Base-by-base conservation (phyloP, 2,329 filamentous ascomycete genomes). In the Ophiostoma sp. region DNA sequence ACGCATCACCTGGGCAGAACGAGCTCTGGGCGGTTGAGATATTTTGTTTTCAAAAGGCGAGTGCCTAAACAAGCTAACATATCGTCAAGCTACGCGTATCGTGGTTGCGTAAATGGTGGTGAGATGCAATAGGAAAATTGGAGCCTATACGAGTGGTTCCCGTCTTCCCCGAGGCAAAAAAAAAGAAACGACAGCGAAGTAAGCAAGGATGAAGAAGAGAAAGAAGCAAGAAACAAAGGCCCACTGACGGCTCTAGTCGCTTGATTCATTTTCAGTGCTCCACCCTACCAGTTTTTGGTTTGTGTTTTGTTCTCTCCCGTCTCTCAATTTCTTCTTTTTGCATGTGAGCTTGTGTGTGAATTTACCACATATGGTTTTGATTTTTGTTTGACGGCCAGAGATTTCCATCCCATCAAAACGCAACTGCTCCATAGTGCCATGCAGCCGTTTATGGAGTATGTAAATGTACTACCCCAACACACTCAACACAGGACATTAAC, bases 151-250 rank as follows among this genome's bases (percentile, higher is more conserved):
- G 19, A 50, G 42, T 33, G 22, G 39, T 57, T 71, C 39, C 69
- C 69, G 69, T 50, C 55, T 71, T 63, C 69, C 69, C 55, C 69
- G 69, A 70, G 36, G 52, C 33, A 71, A 33, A 12, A 31, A 31
- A 59, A 71, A 52, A 61, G 36, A 11, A 71, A 48, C 19, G 25
- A 61, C 3, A 61, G 52, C 39, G 33, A 45, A 66, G 61, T 36
- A 22, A 52, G 28, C 61, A 66, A 52, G 45, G 28, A 55, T 39
- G 17, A 69, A 69, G 19, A 52, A 39, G 11, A 39, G n/a, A 52
- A 55, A 69, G 48, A 52, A 63, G 33, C 6, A 63, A 39, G 22
- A 22, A 31, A 6, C 45, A 55, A 6, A 19, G 57, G 31, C 31
- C 57, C 57, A 22, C 57, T 12, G 17, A 22, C 33, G 28, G 55